These are phyloP conservation scores for Cyberlindnera sargentensis DNA, from an alignment of 805 yeast species.

Conservation along the genomic window DNA sequence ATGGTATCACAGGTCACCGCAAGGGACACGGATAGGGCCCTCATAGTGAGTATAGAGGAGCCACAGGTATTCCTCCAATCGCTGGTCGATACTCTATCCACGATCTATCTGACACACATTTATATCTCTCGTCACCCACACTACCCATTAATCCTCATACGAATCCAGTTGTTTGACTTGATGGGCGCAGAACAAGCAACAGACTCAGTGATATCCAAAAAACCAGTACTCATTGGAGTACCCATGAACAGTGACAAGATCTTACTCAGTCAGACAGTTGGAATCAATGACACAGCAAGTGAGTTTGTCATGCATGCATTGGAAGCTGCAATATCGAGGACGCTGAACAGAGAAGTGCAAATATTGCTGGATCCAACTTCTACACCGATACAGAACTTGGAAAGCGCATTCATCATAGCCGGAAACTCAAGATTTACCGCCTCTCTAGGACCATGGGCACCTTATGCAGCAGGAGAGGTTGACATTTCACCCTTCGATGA, in stretches of 20 bases:
- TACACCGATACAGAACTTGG: conserved; percentile 35
- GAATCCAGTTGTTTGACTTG: conserved; percentile 65
- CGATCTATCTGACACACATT: conserved; percentile 53
- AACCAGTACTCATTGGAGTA: conserved; percentile 58
- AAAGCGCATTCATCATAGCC: conserved; percentile 43
- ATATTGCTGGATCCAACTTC: conserved; percentile 17
- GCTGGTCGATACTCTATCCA: conserved; percentile 41
- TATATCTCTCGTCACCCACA: conserved; percentile 61
- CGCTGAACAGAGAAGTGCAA: conserved; percentile 36
- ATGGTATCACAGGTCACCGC: conserved; percentile 16
- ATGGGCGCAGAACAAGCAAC: conserved; percentile 21
- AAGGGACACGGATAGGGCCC: conserved; percentile 24
- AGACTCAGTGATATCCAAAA: conserved; percentile 37
- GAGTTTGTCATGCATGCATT: conserved; percentile 55
- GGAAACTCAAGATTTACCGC: conserved; percentile 58
- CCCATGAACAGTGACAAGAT: conserved; percentile 58
- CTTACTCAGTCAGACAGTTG: conserved; percentile 19
- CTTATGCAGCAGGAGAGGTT: conserved; percentile 60
- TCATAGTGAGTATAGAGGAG: conserved; percentile 25
- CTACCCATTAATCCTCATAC: conserved; percentile 50
- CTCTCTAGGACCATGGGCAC: conserved; percentile 65
- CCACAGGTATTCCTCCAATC: conserved; percentile 45
- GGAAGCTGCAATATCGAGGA: conserved; percentile 40
- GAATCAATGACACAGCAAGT: conserved; percentile 35
- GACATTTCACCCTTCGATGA: conserved; percentile 59